phyloP scores from a whole-genome alignment of 2,329 filamentous ascomycete species.

The Dothistroma septosporum region DNA sequence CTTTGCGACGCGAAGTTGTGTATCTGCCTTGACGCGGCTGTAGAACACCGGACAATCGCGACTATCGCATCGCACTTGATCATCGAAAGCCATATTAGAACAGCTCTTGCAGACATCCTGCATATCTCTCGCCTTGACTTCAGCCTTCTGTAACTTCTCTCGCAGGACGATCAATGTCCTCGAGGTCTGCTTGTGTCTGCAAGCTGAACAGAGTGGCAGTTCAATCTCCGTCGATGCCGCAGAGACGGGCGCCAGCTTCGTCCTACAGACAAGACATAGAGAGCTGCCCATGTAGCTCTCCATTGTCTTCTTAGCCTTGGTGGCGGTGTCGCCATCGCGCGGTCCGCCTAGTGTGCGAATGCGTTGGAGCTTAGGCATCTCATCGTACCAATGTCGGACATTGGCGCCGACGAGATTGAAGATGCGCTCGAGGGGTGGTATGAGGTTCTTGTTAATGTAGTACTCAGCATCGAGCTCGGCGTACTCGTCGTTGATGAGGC shows the following conservation, averaged over 20 bases:
- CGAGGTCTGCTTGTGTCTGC: slow-evolving; percentile 48
- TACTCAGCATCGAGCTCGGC: slow-evolving; percentile 88
- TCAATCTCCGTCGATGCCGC: slow-evolving; percentile 21
- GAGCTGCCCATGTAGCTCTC: slow-evolving; percentile 87
- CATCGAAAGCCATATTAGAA: slow-evolving; percentile 65
- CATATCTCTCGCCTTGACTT: slow-evolving; percentile 62
- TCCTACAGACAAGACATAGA: slow-evolving; percentile 71
- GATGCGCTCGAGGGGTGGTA: slow-evolving; percentile 90
- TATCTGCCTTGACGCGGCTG: slow-evolving; percentile 61
- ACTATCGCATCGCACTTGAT: slow-evolving; percentile 82
- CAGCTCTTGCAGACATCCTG: slow-evolving; percentile 75
- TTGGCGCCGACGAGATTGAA: slow-evolving; percentile 95
- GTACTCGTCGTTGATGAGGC: slow-evolving; percentile 70
- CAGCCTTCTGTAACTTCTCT: slow-evolving; percentile 57
- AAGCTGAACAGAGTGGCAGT: slow-evolving; percentile 56
- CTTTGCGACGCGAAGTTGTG: slow-evolving; percentile 41
- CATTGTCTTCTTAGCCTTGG: slow-evolving; percentile 59
- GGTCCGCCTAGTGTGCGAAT: slow-evolving; percentile 56
- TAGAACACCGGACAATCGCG: slow-evolving; percentile 93
- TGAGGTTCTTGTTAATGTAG: slow-evolving; percentile 93
- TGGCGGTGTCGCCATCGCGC: slow-evolving; percentile 18
- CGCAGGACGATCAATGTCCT: slow-evolving; percentile 64
- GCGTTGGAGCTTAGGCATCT: slow-evolving; percentile 88
- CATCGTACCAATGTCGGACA: slow-evolving; percentile 86
- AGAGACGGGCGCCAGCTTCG: slow-evolving; percentile 49